Percentiles rank a stretch among this genome's conserved stretches.
Conservation (phyloP, 352 stramenopile species). For the Phytophthora cactorum region DNA sequence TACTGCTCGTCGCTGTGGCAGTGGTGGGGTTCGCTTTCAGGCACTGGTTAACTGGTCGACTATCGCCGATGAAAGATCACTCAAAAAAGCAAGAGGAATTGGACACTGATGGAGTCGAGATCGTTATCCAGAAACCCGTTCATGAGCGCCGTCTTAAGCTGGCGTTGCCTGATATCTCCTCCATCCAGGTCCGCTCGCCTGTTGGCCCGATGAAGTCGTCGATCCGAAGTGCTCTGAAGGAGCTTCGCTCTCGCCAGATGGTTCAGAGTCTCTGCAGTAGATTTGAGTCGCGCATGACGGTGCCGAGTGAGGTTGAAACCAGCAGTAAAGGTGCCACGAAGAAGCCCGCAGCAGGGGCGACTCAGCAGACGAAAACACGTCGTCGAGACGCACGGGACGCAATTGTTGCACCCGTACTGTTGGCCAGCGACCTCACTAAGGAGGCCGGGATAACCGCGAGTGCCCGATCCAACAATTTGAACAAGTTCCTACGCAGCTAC, state of each 20-base stretch:
- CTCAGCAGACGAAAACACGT: conserved; percentile 5
- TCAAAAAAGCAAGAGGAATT: conserved; percentile 45
- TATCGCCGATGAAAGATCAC: conserved; percentile 27
- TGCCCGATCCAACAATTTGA: conserved; percentile 64
- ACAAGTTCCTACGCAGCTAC: conserved; percentile 70
- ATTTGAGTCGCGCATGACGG: conserved; percentile 46
- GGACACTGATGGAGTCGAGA: conserved; percentile 38
- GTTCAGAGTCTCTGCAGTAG: conserved; percentile 62
- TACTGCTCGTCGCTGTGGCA: conserved; percentile 37
- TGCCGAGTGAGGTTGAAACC: conserved; percentile 15
- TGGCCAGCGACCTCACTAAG: conserved; percentile 11
- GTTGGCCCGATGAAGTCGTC: conserved; percentile 48
- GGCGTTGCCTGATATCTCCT: conserved; percentile 30
- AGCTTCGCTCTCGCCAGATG: conserved; percentile 57
- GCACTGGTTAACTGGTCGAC: conserved; percentile 31
- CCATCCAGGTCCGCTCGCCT: conserved; percentile 28
- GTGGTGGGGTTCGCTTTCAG: conserved; percentile 33
- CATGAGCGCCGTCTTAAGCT: conserved; percentile 34
- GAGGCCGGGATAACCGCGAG: conserved; percentile 24
- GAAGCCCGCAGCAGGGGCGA: conserved; percentile 5
- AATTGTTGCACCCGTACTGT: conserved; percentile 14
- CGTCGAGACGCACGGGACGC: conserved; percentile 24
- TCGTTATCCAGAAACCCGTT: conserved; percentile 47
- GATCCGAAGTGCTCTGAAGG: conserved; percentile 52
- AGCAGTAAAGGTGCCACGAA: conserved; percentile 14